Percentiles rank a stretch among this genome's conserved stretches.
Evolutionary conservation across 2,329 filamentous ascomycete species (phyloP).

Genomic region (Beauveria pseudobassiana): DNA sequence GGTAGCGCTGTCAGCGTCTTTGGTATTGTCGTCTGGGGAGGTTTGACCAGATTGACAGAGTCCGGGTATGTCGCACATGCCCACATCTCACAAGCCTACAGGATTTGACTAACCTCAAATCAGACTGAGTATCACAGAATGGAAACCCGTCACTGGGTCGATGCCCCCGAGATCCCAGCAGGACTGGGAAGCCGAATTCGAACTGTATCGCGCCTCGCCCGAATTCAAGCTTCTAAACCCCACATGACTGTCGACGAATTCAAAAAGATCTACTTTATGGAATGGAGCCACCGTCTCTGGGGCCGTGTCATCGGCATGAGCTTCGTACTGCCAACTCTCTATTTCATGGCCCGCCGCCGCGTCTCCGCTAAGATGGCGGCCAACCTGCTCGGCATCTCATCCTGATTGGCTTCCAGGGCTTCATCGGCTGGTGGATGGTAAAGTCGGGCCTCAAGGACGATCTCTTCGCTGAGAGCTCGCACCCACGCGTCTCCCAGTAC

Average conservation of each 20-base stretch:
- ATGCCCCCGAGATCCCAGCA: conserved; percentile 69
- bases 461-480: conserved; percentile 81
- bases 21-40: conserved; percentile 92
- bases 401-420: conserved; percentile 91
- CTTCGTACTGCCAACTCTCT: conserved; percentile 80
- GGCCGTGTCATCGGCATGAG: conserved; percentile 84
- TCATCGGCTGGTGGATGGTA: conserved; percentile 99
- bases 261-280: conserved; percentile 99
- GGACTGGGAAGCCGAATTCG: conserved; percentile 90
- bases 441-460: conserved; percentile 94
- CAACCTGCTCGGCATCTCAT: conserved; percentile 74
- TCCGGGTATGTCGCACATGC: conserved; percentile 61
- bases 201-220: conserved; percentile 84
- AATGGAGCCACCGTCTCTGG: conserved; percentile 95
- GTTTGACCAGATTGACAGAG: conserved; percentile 87
- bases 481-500: conserved; percentile 92
- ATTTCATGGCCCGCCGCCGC: conserved; percentile 74
- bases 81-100: neutral
- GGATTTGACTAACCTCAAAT: neutral
- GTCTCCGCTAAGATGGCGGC: conserved; percentile 72
- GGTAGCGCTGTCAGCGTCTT: conserved; percentile 90
- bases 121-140: conserved; percentile 97
- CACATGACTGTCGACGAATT: conserved; percentile 91
- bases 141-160: conserved; percentile 91
- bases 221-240: conserved; percentile 87